These are phyloP conservation scores for Boechera stricta DNA, from an alignment of 345 rosid genomes.

Conservation along the genomic window DNA sequence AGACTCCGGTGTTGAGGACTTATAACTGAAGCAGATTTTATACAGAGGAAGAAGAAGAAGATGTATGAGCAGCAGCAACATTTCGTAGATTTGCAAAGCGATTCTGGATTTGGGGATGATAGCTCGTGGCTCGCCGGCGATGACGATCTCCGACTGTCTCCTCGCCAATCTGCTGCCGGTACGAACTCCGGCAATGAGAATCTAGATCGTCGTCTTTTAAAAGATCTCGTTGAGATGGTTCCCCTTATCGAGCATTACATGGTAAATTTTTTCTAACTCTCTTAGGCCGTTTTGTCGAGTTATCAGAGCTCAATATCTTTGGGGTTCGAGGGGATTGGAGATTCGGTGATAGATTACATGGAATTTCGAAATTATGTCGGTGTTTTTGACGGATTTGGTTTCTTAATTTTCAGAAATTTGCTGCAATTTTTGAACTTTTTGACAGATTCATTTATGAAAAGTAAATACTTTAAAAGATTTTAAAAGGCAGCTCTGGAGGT, in stretches of 20 bases:
- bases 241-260: slow-evolving; percentile 92
- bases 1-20: slow-evolving; percentile 25
- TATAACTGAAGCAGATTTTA: slow-evolving; percentile 47
- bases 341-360: slow-evolving; percentile 9
- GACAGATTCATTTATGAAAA: not conserved
- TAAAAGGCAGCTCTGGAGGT: no score
- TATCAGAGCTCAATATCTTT: not conserved
- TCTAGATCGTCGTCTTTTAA: slow-evolving; percentile 76
- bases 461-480: no score
- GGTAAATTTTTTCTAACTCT: slow-evolving; percentile 49
- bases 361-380: not conserved
- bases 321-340: not conserved
- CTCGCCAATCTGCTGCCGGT: slow-evolving; percentile 50
- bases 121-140: slow-evolving; percentile 73
- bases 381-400: not conserved
- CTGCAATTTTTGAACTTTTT: not conserved
- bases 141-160: slow-evolving; percentile 51
- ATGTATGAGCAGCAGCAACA: slow-evolving; percentile 71
- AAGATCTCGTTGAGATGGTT: slow-evolving; percentile 88
- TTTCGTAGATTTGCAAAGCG: slow-evolving; percentile 61
- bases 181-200: slow-evolving; percentile 48
- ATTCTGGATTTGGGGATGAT: slow-evolving; percentile 65
- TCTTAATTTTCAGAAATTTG: not conserved
- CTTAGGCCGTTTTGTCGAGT: not conserved
- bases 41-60: not conserved